These are phyloP conservation scores for Cnidoscolus chayamansa DNA, from an alignment of 441 rosid genomes.

Conservation along the genomic window DNA sequence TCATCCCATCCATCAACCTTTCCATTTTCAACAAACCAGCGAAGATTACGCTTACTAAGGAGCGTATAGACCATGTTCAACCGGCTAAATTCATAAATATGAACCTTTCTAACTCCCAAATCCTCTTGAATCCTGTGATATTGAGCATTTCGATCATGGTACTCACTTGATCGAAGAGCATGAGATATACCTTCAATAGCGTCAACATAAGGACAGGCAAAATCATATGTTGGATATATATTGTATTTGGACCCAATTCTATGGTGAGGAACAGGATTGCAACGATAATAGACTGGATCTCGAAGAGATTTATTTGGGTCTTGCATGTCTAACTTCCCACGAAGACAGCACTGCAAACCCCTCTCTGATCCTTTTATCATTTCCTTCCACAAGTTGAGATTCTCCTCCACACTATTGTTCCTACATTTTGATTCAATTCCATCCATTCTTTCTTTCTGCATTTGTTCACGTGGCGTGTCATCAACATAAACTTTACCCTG, in stretches of 20 bases:
- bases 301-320: constrained; percentile 89
- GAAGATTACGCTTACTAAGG: constrained; percentile 89
- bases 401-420: constrained; percentile 58
- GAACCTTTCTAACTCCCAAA: constrained; percentile 67
- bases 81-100: constrained; percentile 74
- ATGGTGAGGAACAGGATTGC: constrained; percentile 87
- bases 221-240: constrained; percentile 91
- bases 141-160: constrained; percentile 84
- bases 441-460: constrained; percentile 88
- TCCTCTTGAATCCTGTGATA: constrained; percentile 73
- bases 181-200: constrained; percentile 71
- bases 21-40: constrained; percentile 85
- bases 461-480: constrained; percentile 64
- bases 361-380: constrained; percentile 73
- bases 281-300: constrained; percentile 91
- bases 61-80: constrained; percentile 72
- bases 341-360: constrained; percentile 82
- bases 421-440: constrained; percentile 83
- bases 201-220: constrained; percentile 95
- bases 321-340: constrained; percentile 92
- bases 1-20: constrained; percentile 98
- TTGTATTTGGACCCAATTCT: constrained; percentile 79
- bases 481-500: constrained; percentile 83
- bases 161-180: constrained; percentile 82
- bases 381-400: constrained; percentile 74